phyloP scores from a whole-genome alignment of 441 rosid species.

The Sinapis alba region DNA sequence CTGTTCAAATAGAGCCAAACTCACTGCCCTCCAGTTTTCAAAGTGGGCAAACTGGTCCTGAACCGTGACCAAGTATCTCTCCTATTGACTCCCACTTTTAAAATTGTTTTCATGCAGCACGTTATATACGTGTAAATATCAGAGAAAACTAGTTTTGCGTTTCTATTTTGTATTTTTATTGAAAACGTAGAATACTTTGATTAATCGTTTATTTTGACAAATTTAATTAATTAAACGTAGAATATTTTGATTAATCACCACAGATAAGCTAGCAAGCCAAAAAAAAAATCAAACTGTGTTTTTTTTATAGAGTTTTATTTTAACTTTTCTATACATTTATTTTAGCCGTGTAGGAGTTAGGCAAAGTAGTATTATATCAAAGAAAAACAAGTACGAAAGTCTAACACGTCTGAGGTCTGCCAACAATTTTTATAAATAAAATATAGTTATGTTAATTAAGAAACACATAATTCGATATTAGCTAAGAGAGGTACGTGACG shows the following conservation, averaged over 20 bases:
- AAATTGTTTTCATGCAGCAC: not conserved
- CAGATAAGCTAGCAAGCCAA: not conserved
- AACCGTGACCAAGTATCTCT: not conserved
- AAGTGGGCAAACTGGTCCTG: not conserved
- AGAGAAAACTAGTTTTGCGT: not conserved
- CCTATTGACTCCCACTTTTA: not conserved
- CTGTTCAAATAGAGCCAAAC: not conserved
- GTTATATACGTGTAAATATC: not conserved
- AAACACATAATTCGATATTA: not conserved
- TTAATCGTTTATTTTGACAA: not conserved
- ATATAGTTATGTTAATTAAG: too few relatives aligned
- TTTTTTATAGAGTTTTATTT: not conserved
- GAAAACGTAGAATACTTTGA: not conserved
- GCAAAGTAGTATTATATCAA: not conserved
- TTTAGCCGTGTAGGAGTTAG: not conserved
- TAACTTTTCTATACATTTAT: not conserved
- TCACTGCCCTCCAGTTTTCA: not conserved
- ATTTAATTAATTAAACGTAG: not conserved
- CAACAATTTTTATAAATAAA: not conserved
- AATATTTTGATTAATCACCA: not conserved
- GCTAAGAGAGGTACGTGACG: not conserved
- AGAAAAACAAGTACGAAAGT: not conserved
- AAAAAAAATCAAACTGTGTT: not conserved
- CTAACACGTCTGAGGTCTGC: not conserved
- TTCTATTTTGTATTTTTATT: not conserved